phyloP scores from a whole-genome alignment of 805 yeast genomes.

The Kluyveromyces nonfermentans region DNA sequence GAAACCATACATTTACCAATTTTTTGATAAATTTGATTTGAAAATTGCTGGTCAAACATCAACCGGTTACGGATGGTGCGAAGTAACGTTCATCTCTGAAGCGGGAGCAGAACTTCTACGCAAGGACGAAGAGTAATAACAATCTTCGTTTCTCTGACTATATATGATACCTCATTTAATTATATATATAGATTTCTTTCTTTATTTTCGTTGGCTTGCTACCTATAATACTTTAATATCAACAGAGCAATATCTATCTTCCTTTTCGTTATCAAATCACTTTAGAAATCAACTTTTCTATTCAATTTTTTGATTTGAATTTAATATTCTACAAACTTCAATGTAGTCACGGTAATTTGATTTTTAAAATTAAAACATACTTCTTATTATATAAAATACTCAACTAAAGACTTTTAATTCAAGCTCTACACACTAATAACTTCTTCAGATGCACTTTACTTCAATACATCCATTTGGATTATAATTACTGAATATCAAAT shows the following conservation, averaged over 20 bases:
- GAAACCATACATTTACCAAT: slow-evolving; percentile 94
- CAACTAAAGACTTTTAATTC: too few relatives aligned
- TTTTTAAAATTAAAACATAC: too few relatives aligned
- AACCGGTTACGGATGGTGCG: slow-evolving; percentile 27
- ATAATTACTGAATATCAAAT: too few relatives aligned
- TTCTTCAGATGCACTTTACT: too few relatives aligned
- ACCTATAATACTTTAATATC: too few relatives aligned
- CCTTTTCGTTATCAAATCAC: too few relatives aligned
- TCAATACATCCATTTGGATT: too few relatives aligned
- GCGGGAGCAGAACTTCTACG: slow-evolving; percentile 7
- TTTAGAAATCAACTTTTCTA: background rate
- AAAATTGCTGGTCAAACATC: slow-evolving; percentile 14
- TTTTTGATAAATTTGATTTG: slow-evolving; percentile 40
- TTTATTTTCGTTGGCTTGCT: background rate
- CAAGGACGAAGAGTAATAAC: background rate
- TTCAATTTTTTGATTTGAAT: background rate
- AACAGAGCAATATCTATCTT: background rate
- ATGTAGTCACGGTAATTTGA: too few relatives aligned
- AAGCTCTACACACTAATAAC: too few relatives aligned
- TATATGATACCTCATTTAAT: background rate
- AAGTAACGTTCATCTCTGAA: slow-evolving; percentile 28
- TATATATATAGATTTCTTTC: too few relatives aligned
- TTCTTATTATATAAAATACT: too few relatives aligned
- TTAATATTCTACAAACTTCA: too few relatives aligned
- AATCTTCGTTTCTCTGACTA: background rate